Evolutionary conservation across 768 basidiomycete species (phyloP).

Genomic region (Lactarius tabidus): DNA sequence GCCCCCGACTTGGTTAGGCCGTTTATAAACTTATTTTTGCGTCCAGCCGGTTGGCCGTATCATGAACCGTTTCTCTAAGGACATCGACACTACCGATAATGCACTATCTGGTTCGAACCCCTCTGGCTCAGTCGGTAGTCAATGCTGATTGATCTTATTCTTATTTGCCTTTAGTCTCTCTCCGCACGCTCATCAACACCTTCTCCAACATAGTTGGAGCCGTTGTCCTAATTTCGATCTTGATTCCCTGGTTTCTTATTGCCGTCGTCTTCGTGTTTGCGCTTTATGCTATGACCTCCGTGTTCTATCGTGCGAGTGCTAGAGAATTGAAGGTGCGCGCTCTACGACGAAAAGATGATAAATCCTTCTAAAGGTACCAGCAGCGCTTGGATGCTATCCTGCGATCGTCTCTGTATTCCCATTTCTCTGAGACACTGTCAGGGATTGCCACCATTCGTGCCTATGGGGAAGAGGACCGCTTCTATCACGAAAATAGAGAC

Average conservation of each 20-base stretch:
- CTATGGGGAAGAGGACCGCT: constrained; percentile 75
- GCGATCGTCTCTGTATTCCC: constrained; percentile 81
- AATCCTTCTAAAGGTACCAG: constrained; percentile 5
- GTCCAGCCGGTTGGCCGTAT: constrained; percentile 74
- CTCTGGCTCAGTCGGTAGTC: neutral
- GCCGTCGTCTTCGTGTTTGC: constrained; percentile 56
- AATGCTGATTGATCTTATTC: constrained; percentile 10
- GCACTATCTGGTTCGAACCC: constrained; percentile 46
- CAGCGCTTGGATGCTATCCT: constrained; percentile 76
- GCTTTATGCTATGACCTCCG: constrained; percentile 65
- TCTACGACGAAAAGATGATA: neutral
- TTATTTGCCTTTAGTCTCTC: constrained; percentile 43
- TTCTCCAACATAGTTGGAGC: constrained; percentile 65
- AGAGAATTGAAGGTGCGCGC: constrained; percentile 69
- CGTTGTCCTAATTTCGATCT: constrained; percentile 69
- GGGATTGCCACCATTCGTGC: constrained; percentile 87
- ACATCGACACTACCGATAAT: constrained; percentile 81
- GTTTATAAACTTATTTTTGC: constrained; percentile 22
- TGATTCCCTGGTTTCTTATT: constrained; percentile 83
- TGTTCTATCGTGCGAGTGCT: constrained; percentile 82
- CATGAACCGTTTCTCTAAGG: constrained; percentile 88
- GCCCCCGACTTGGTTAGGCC: neutral
- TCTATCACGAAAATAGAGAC: constrained; percentile 69
- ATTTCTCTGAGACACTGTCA: constrained; percentile 87
- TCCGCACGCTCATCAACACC: constrained; percentile 70